Evolutionary conservation across 257 asterid species (phyloP).

Genomic region (Nicotiana tabacum): DNA sequence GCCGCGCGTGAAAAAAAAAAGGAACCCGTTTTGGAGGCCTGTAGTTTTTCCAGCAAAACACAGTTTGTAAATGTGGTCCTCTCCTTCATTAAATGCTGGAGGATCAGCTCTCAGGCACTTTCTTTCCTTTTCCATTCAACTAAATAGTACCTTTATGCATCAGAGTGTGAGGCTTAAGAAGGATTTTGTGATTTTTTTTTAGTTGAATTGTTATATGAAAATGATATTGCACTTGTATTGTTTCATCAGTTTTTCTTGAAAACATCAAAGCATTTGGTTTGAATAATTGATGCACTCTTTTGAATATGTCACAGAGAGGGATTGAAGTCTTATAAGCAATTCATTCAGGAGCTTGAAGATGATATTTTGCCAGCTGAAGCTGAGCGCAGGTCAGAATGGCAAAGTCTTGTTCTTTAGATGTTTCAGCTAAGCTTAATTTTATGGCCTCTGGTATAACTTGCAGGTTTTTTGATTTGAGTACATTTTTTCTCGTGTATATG

Average conservation of each 20-base stretch:
- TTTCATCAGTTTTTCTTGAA: not conserved
- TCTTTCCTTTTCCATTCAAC: not conserved
- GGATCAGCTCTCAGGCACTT: not conserved
- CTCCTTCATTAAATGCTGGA: not conserved
- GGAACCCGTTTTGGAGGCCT: not conserved
- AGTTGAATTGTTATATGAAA: not conserved
- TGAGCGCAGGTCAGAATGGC: conserved; percentile 71
- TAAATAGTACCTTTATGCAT: not conserved
- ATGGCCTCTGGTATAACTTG: not conserved
- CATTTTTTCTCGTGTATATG: conserved; percentile 13
- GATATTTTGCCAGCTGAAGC: conserved; percentile 95
- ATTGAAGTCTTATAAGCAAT: conserved; percentile 98
- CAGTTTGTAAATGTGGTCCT: not conserved
- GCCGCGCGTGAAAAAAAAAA: not conserved
- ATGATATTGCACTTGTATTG: not conserved
- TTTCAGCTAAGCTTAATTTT: conserved; percentile 15
- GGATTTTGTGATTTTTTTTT: not conserved
- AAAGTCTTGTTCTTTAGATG: conserved; percentile 12
- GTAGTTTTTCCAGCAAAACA: not conserved
- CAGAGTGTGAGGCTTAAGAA: not conserved
- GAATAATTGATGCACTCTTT: not conserved
- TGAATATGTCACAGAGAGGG: conserved; percentile 64
- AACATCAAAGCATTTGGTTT: not conserved
- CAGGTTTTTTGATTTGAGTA: not conserved
- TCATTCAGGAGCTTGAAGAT: conserved; percentile 99